phyloP scores from a whole-genome alignment of 78 protist species.

The Thecamonas trahens region DNA sequence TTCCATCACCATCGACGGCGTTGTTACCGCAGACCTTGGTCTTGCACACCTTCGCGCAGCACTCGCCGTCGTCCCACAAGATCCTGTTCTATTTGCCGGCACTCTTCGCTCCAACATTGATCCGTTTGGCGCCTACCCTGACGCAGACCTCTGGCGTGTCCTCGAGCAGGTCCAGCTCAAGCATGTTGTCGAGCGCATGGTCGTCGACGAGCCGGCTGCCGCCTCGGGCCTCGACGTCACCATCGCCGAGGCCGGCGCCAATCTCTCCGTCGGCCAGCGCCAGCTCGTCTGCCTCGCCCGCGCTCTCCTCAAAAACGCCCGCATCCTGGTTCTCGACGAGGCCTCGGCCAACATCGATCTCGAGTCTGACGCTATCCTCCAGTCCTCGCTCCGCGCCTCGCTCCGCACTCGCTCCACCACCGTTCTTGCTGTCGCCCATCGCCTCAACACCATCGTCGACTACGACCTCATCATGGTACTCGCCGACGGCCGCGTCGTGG shows the following conservation, averaged over 20 bases:
- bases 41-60: conserved; percentile 50
- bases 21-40: conserved; percentile 17
- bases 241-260: conserved; percentile 35
- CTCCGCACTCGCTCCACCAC: conserved; percentile 32
- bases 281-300: conserved; percentile 87
- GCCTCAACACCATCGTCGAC: conserved; percentile 61
- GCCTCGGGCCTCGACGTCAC: not conserved
- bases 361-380: conserved; percentile 37
- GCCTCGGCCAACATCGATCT: conserved; percentile 80
- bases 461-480: conserved; percentile 14
- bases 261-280: conserved; percentile 74
- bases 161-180: conserved; percentile 37
- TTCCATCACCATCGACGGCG: conserved; percentile 57
- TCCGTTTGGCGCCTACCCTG: conserved; percentile 56
- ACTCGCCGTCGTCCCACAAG: conserved; percentile 81
- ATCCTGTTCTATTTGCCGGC: conserved; percentile 70
- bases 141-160: conserved; percentile 49
- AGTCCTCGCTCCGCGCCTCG: conserved; percentile 2
- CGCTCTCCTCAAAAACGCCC: conserved; percentile 40
- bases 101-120: conserved; percentile 81
- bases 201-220: not conserved
- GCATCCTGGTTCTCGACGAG: conserved; percentile 78
- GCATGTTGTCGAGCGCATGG: conserved; percentile 1
- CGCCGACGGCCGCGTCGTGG: conserved; percentile 22
- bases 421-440: conserved; percentile 66